These are phyloP conservation scores for Diaporthe nobilis DNA, from an alignment of 2,329 filamentous ascomycete species.

Conservation along the genomic window DNA sequence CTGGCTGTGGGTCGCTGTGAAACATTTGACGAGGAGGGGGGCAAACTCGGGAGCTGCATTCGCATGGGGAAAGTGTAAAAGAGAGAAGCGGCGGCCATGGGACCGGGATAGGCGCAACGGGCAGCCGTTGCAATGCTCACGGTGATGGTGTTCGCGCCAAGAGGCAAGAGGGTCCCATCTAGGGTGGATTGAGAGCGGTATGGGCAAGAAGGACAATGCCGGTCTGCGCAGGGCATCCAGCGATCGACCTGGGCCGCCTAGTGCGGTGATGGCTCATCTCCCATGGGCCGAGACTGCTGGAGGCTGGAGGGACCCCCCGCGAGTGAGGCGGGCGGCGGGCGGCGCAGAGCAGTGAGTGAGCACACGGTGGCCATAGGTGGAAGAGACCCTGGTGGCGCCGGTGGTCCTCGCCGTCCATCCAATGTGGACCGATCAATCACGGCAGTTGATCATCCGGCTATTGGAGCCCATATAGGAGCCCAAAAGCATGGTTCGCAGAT, in stretches of 20 bases:
- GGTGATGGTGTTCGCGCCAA: constrained; percentile 26
- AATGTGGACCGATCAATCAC: constrained; percentile 39
- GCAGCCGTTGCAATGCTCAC: constrained; percentile 15
- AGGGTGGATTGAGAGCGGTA: constrained; percentile 5
- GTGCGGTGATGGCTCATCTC: background rate
- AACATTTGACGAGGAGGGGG: constrained; percentile 37
- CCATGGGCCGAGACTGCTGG: constrained; percentile 13
- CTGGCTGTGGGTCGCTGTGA: constrained; percentile 38
- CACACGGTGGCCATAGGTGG: constrained; percentile 22
- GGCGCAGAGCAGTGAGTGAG: background rate
- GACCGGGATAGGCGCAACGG: constrained; percentile 2
- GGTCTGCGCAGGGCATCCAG: background rate
- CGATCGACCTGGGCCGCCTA: constrained; percentile 24
- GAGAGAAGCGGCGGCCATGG: background rate
- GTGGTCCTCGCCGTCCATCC: constrained; percentile 16
- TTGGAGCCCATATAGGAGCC: constrained; percentile 23
- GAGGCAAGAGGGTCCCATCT: constrained; percentile 24
- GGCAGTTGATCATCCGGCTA: constrained; percentile 41
- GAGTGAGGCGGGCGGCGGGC: constrained; percentile 5
- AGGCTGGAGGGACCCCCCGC: background rate
- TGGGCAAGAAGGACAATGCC: constrained; percentile 1
- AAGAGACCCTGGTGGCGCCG: constrained; percentile 4
- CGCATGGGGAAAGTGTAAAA: constrained; percentile 23
- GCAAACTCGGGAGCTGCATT: constrained; percentile 37
- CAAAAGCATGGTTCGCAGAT: constrained; percentile 27